phyloP scores from a whole-genome alignment of 2,329 filamentous ascomycete species.

The Botrytis elliptica region DNA sequence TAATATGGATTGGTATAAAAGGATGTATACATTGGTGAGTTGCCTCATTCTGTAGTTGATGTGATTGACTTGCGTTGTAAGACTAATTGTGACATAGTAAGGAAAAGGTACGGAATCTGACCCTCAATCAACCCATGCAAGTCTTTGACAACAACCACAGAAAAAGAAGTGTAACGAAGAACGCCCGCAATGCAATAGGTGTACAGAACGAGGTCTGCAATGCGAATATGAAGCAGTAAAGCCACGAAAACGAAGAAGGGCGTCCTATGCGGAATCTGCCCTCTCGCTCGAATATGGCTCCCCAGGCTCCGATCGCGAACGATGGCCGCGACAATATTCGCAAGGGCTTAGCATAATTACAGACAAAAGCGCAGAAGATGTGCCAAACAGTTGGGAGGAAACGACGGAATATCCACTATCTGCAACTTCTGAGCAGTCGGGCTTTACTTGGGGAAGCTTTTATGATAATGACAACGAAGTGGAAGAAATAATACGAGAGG shows the following conservation, averaged over 20 bases:
- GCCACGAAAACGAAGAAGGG: constrained; percentile 32
- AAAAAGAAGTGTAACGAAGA: constrained; percentile 41
- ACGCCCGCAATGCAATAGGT: constrained; percentile 38
- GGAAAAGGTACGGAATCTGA: constrained; percentile 36
- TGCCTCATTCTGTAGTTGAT: not conserved
- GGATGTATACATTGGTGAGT: constrained; percentile 40
- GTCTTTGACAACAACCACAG: constrained; percentile 28
- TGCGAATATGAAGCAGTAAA: constrained; percentile 40
- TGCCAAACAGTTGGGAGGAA: constrained; percentile 30
- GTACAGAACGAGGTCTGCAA: constrained; percentile 32
- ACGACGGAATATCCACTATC: constrained; percentile 29
- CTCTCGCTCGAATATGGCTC: constrained; percentile 29
- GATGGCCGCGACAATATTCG: constrained; percentile 31
- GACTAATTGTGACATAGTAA: constrained; percentile 35
- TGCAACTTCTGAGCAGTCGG: constrained; percentile 28
- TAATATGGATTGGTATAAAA: constrained; percentile 26
- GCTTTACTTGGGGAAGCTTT: constrained; percentile 29
- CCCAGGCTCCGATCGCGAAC: constrained; percentile 26
- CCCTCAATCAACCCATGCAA: not conserved
- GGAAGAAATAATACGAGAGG: constrained; percentile 32
- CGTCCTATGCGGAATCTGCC: constrained; percentile 26
- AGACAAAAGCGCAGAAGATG: constrained; percentile 17
- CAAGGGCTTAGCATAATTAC: constrained; percentile 25
- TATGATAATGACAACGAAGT: constrained; percentile 28
- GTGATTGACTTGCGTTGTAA: not conserved